Percentiles rank a stretch among this genome's conserved stretches.
Evolutionary conservation across 2,329 filamentous ascomycete species (phyloP).

Genomic region (Fusarium buharicum): DNA sequence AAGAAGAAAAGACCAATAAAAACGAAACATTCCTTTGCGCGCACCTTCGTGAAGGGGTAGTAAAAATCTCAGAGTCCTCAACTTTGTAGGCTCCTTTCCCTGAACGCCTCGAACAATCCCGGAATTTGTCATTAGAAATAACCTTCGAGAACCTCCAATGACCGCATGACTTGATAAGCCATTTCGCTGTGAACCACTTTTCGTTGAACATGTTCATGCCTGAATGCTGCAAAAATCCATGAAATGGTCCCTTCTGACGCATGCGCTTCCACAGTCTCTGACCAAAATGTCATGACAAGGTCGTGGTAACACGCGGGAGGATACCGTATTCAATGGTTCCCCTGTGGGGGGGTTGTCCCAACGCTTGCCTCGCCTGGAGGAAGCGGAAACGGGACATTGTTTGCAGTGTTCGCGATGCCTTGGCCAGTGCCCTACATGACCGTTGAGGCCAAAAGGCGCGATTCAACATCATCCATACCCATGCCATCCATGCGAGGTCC

Average conservation of each 20-base stretch:
- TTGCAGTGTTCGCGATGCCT: slow-evolving; percentile 14
- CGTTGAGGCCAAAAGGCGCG: slow-evolving; percentile 55
- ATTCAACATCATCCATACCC: slow-evolving; percentile 59
- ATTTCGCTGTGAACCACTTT: slow-evolving; percentile 28
- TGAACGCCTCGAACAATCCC: slow-evolving; percentile 45
- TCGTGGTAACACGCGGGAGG: slow-evolving; percentile 2
- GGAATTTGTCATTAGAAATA: slow-evolving; percentile 44
- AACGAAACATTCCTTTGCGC: slow-evolving; percentile 39
- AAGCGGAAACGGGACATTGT: neutral
- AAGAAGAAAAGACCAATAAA: slow-evolving; percentile 24
- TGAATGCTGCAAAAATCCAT: slow-evolving; percentile 24
- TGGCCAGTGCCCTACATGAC: slow-evolving; percentile 53
- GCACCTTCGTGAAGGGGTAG: slow-evolving; percentile 43
- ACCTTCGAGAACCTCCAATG: slow-evolving; percentile 36
- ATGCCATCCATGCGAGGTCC: slow-evolving; percentile 56
- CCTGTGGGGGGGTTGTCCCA: neutral
- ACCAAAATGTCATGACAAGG: slow-evolving; percentile 5
- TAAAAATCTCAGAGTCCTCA: slow-evolving; percentile 42
- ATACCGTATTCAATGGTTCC: slow-evolving; percentile 20
- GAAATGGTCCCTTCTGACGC: slow-evolving; percentile 8
- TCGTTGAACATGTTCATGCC: slow-evolving; percentile 15
- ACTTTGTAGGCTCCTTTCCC: slow-evolving; percentile 45
- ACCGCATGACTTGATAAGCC: slow-evolving; percentile 32
- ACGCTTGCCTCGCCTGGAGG: slow-evolving; percentile 17
- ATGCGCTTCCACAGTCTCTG: slow-evolving; percentile 2